A percentile compares a stretch with the other conserved stretches of the same genome.
Evolutionary conservation across 768 basidiomycete genomes (phyloP).

Genomic region (Lyophyllum shimeji): DNA sequence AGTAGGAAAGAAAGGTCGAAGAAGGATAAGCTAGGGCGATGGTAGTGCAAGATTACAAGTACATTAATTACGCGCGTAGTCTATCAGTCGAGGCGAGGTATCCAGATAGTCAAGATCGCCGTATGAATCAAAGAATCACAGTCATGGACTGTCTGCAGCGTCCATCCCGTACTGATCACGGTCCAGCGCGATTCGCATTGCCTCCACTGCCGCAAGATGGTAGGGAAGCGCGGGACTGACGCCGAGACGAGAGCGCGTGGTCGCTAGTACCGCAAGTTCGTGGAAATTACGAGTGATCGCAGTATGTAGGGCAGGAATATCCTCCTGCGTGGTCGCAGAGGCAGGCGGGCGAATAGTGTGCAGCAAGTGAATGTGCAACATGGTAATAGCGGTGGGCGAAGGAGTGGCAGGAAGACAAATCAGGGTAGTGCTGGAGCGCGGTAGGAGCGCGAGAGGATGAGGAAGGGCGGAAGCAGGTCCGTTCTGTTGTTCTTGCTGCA

Average conservation of each 20-base stretch:
- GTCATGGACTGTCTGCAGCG: not conserved
- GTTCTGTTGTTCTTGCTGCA: not conserved
- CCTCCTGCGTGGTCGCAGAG: conserved; percentile 19
- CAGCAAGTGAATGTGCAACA: conserved; percentile 65
- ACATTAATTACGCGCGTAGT: not conserved
- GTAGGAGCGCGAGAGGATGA: conserved; percentile 46
- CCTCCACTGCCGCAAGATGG: conserved; percentile 72
- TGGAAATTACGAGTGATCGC: conserved; percentile 72
- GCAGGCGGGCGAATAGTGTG: conserved; percentile 38
- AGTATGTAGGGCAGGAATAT: conserved; percentile 31
- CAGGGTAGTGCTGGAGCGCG: conserved; percentile 57
- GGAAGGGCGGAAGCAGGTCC: conserved; percentile 9
- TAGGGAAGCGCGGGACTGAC: conserved; percentile 61
- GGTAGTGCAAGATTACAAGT: not conserved
- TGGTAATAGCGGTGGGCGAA: conserved; percentile 42
- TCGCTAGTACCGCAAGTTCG: conserved; percentile 65
- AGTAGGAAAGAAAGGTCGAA: not conserved
- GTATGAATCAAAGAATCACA: not conserved
- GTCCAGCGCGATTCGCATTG: conserved; percentile 49
- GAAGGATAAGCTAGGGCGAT: not conserved
- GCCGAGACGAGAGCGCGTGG: conserved; percentile 45
- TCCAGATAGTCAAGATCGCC: not conserved
- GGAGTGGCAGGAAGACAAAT: conserved; percentile 50
- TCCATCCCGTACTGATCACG: conserved; percentile 25
- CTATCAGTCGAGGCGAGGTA: not conserved